Percentiles rank a stretch among this genome's conserved stretches.
These are phyloP conservation scores for Sporobolomyces roseus DNA, from an alignment of 768 basidiomycete species.

Conservation along the genomic window DNA sequence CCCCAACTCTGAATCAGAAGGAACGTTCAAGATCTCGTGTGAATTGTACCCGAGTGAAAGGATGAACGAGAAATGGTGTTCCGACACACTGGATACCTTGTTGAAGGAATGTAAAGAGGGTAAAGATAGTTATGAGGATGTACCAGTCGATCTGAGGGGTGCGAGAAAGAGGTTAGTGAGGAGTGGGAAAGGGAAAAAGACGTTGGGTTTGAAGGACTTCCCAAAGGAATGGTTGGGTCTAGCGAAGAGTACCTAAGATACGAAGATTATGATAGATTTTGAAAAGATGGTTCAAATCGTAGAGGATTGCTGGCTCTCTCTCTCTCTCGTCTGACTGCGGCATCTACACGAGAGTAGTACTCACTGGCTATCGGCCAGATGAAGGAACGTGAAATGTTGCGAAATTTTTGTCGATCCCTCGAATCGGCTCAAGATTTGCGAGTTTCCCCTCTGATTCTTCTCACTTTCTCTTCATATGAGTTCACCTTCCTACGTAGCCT, in stretches of 20 bases:
- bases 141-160: constrained; percentile 63
- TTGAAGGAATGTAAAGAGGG: constrained; percentile 60
- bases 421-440: too few species aligned
- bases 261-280: too few species aligned
- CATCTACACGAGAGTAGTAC: too few species aligned
- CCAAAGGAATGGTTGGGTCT: constrained; percentile 77
- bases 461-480: not conserved
- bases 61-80: constrained; percentile 93
- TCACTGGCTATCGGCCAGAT: too few species aligned
- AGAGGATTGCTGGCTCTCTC: too few species aligned
- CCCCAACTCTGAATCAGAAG: constrained; percentile 20
- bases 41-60: constrained; percentile 75
- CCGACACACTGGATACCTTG: constrained; percentile 74
- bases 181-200: constrained; percentile 54
- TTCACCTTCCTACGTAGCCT: constrained; percentile 17
- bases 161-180: constrained; percentile 56
- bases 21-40: constrained; percentile 74
- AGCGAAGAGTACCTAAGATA: too few species aligned
- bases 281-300: too few species aligned
- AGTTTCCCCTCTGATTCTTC: not conserved
- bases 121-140: constrained; percentile 62
- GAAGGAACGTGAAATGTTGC: too few species aligned
- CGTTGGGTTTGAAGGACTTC: constrained; percentile 72
- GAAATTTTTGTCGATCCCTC: too few species aligned
- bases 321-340: too few species aligned